Evolutionary conservation across 2,329 filamentous ascomycete species (phyloP).

Genomic region (Lachnellula cervina): DNA sequence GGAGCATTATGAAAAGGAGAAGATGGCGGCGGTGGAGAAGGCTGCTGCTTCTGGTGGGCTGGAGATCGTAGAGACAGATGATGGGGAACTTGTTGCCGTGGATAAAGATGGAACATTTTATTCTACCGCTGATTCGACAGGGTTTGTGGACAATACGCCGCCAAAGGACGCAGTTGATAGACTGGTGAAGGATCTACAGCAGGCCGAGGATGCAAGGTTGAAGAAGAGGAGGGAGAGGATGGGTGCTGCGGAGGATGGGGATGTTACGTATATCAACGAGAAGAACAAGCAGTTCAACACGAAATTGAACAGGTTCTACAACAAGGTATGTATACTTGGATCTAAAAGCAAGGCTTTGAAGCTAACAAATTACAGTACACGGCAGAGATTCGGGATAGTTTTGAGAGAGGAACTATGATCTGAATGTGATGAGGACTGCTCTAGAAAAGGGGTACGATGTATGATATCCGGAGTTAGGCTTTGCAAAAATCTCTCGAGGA

Average conservation of each 20-base stretch:
- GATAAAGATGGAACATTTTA: constrained; percentile 90
- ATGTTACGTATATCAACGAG: constrained; percentile 99
- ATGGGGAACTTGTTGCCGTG: constrained; percentile 89
- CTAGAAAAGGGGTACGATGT: background rate
- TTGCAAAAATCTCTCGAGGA: background rate
- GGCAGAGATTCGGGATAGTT: constrained; percentile 91
- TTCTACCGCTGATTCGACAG: constrained; percentile 76
- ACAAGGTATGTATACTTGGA: constrained; percentile 55
- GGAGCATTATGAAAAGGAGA: constrained; percentile 81
- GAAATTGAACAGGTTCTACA: constrained; percentile 92
- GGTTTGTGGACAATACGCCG: constrained; percentile 80
- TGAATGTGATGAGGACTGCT: constrained; percentile 36
- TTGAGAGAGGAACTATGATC: constrained; percentile 95
- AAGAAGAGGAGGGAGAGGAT: constrained; percentile 82
- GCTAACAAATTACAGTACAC: constrained; percentile 60
- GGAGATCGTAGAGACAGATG: constrained; percentile 92
- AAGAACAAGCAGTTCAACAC: constrained; percentile 99
- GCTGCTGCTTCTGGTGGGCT: constrained; percentile 80
- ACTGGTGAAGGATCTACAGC: constrained; percentile 77
- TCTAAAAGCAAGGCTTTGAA: background rate
- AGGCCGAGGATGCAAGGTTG: constrained; percentile 79
- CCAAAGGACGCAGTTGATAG: constrained; percentile 83
- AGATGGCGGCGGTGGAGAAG: constrained; percentile 76
- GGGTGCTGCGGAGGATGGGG: constrained; percentile 73
- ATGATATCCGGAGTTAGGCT: background rate